These are phyloP conservation scores for Ambrosia hybrid DNA, from an alignment of 140 eudicot species.

Conservation along the genomic window DNA sequence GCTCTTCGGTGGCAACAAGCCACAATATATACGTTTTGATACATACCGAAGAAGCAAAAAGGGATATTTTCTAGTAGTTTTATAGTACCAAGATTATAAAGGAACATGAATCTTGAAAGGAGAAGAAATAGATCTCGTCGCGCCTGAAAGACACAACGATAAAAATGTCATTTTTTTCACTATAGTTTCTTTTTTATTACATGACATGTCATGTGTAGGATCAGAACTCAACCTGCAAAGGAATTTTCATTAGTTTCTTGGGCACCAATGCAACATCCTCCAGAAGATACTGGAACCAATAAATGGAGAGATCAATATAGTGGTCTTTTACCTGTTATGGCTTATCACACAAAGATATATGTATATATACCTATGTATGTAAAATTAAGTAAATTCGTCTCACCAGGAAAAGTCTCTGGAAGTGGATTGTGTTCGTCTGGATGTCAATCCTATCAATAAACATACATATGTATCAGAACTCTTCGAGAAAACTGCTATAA, in stretches of 20 bases:
- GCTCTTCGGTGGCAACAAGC: slow-evolving; percentile 56
- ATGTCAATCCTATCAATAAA: slow-evolving; percentile 70
- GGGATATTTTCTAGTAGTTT: background rate
- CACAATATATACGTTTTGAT: background rate
- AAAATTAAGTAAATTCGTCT: slow-evolving; percentile 24
- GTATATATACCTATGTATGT: too few relatives aligned
- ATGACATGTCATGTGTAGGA: background rate
- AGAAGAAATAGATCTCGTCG: slow-evolving; percentile 91
- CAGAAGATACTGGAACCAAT: slow-evolving; percentile 71
- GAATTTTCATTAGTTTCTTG: slow-evolving; percentile 62
- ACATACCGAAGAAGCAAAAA: background rate
- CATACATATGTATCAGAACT: slow-evolving; percentile 5
- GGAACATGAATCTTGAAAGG: slow-evolving; percentile 74
- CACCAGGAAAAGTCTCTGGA: slow-evolving; percentile 75
- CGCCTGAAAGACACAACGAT: slow-evolving; percentile 42
- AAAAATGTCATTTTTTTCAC: background rate
- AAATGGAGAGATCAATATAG: background rate
- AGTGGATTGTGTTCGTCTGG: slow-evolving; percentile 82
- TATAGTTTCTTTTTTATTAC: background rate
- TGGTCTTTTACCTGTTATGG: background rate
- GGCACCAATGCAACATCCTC: slow-evolving; percentile 72
- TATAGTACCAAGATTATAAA: slow-evolving; percentile 65
- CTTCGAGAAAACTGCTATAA: background rate
- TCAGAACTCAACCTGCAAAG: slow-evolving; percentile 59
- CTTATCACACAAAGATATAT: background rate